Evolutionary conservation across 331 rosid species (phyloP).

Genomic region (Cucumis variabilis): DNA sequence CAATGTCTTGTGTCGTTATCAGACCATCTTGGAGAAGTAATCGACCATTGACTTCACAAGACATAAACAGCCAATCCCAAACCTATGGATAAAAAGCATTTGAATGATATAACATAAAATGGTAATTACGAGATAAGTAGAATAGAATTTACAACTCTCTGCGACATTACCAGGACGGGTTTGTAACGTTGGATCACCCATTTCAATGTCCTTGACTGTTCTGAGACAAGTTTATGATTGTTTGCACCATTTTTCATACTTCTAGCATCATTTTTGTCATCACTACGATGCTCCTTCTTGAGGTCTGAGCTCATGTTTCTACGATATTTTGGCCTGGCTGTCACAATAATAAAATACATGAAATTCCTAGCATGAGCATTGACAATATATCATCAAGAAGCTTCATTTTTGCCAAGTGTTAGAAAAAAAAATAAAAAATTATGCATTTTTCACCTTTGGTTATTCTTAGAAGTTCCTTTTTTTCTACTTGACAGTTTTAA

Average conservation of each 20-base stretch:
- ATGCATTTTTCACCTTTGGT: too few species aligned
- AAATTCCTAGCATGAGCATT: not conserved
- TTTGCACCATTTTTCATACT: slow-evolving; percentile 40
- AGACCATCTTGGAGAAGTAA: slow-evolving; percentile 64
- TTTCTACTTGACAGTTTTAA: too few species aligned
- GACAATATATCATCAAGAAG: not conserved
- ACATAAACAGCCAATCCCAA: slow-evolving; percentile 86
- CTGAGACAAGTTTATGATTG: slow-evolving; percentile 45
- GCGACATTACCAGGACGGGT: slow-evolving; percentile 57
- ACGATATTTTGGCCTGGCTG: slow-evolving; percentile 78
- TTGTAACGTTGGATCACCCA: slow-evolving; percentile 59
- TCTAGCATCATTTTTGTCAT: slow-evolving; percentile 31
- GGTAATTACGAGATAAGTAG: not conserved
- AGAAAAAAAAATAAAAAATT: too few species aligned
- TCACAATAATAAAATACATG: slow-evolving; percentile 42
- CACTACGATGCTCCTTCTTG: slow-evolving; percentile 33
- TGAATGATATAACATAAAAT: not conserved
- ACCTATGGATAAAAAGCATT: slow-evolving; percentile 46
- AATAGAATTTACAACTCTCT: not conserved
- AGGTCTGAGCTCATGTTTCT: slow-evolving; percentile 37
- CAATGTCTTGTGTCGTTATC: slow-evolving; percentile 54
- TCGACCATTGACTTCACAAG: slow-evolving; percentile 71
- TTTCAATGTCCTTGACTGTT: slow-evolving; percentile 59
- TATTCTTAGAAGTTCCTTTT: too few species aligned
- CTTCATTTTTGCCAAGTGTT: too few species aligned